Conservation (phyloP, 768 basidiomycete genomes). For the Leccinum obscurum region DNA sequence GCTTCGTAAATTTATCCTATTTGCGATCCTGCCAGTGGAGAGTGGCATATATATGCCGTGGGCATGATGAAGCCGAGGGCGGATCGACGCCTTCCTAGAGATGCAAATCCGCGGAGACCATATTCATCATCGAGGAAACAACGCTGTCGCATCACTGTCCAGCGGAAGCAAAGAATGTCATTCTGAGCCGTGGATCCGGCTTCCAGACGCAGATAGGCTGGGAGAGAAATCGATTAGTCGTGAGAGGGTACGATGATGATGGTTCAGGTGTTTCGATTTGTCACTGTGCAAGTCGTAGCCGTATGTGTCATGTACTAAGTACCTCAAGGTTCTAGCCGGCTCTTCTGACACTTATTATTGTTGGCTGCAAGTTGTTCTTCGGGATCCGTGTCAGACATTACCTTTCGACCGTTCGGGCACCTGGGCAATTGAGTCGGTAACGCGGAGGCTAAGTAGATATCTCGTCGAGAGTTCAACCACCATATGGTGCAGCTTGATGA, state of each 20-base stretch:
- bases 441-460: not conserved
- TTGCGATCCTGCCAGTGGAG: constrained; percentile 1
- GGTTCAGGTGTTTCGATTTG: not conserved
- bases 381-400: not conserved
- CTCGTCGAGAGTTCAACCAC: not conserved
- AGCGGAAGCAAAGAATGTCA: not conserved
- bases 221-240: not conserved
- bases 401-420: not conserved
- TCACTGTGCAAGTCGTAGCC: not conserved
- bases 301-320: constrained; percentile 19
- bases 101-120: constrained; percentile 13
- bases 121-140: not conserved
- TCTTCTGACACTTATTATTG: constrained; percentile 3
- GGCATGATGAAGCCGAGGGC: constrained; percentile 6
- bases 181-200: not conserved
- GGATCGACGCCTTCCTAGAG: constrained; percentile 4
- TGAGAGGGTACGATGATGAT: not conserved
- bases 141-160: not conserved
- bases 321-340: not conserved
- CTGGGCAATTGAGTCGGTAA: constrained; percentile 2
- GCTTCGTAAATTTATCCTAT: constrained; percentile 3
- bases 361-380: constrained; percentile 1
- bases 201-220: not conserved
- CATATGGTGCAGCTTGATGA: not conserved
- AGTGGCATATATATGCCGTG: constrained; percentile 1